A percentile compares a stretch with the other conserved stretches of the same genome.
These are phyloP conservation scores for Dissophora globulifera DNA, from an alignment of 192 early-diverging fungal species.

Conservation along the genomic window DNA sequence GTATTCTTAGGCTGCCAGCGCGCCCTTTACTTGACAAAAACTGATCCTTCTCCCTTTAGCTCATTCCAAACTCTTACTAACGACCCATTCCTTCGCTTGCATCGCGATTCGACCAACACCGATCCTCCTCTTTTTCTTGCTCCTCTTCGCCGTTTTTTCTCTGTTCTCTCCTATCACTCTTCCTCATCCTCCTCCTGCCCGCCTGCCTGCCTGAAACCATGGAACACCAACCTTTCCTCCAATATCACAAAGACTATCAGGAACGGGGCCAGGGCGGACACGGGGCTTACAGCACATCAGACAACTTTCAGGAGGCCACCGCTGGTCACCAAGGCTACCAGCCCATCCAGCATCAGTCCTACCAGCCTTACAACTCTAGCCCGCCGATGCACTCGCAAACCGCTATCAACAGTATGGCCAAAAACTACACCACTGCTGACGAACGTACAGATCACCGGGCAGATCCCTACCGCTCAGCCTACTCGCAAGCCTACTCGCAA, in stretches of 20 bases:
- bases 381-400: not conserved
- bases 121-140: not conserved
- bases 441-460: constrained; percentile 7
- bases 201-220: constrained; percentile 9
- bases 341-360: constrained; percentile 2
- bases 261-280: constrained; percentile 3
- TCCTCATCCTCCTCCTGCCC: no score
- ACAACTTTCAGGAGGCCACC: constrained; percentile 10
- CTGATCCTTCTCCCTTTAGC: not conserved
- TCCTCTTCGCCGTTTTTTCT: not conserved
- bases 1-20: no score
- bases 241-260: constrained; percentile 20
- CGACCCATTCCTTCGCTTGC: not conserved
- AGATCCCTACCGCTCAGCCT: constrained; percentile 35
- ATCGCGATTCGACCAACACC: not conserved
- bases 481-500: constrained; percentile 44
- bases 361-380: not conserved
- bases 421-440: not conserved
- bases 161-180: not conserved
- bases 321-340: constrained; percentile 5
- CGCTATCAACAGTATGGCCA: not conserved
- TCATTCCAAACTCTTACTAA: not conserved
- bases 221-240: constrained; percentile 37
- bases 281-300: not conserved
- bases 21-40: no score